Conservation (phyloP, 208 protist species). For the Leishmania tarentolae region DNA sequence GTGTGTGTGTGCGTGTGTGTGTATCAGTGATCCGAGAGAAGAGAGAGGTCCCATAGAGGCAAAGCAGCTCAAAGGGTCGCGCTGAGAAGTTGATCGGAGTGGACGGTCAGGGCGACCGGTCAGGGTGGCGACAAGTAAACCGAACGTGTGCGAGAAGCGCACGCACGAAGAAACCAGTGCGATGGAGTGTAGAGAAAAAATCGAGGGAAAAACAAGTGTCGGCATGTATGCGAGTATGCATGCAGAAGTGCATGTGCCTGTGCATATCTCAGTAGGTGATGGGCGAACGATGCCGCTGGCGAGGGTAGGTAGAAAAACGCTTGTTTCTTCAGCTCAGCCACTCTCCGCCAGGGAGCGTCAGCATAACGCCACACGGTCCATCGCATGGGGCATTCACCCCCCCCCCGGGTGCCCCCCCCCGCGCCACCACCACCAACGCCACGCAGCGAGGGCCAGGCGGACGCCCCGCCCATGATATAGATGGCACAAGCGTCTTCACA, state of each 20-base stretch:
- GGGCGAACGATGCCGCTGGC: neutral
- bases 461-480: too few species aligned
- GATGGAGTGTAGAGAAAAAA: too few species aligned
- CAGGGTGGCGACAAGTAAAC: neutral
- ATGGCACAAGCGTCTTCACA: too few species aligned
- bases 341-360: neutral
- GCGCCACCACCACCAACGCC: too few species aligned
- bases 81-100: neutral
- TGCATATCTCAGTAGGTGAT: neutral
- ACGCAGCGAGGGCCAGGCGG: too few species aligned
- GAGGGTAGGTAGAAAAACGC: neutral
- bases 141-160: neutral
- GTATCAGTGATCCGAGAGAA: neutral
- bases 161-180: neutral
- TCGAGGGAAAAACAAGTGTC: neutral
- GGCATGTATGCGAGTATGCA: neutral
- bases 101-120: too few species aligned
- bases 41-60: neutral
- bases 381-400: too few species aligned
- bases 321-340: neutral
- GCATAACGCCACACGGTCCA: too few species aligned
- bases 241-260: neutral
- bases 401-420: too few species aligned
- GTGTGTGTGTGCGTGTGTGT: neutral
- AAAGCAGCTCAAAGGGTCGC: neutral